Conservation (phyloP, 805 yeast genomes). For the Starmerella sirachaensis region DNA sequence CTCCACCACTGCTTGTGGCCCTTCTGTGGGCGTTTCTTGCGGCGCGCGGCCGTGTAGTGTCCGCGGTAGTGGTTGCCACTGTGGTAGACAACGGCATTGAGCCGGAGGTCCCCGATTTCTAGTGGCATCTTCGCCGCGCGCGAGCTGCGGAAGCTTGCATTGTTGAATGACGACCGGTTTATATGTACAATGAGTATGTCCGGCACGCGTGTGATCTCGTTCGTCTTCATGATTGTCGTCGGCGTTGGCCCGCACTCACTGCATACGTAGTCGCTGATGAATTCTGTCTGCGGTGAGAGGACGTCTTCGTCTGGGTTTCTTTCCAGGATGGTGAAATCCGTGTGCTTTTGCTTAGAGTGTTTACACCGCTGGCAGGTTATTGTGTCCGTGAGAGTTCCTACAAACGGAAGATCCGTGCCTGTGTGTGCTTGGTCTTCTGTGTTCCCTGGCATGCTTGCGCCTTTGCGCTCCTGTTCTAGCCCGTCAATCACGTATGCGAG, state of each 20-base stretch:
- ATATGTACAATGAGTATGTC: slow-evolving; percentile 65
- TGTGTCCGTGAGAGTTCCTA: slow-evolving; percentile 53
- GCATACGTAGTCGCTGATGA: slow-evolving; percentile 67
- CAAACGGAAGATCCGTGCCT: slow-evolving; percentile 48
- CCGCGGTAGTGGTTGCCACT: slow-evolving; percentile 82
- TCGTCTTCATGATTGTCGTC: slow-evolving; percentile 52
- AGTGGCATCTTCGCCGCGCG: slow-evolving; percentile 57
- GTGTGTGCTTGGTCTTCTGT: background rate
- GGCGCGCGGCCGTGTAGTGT: slow-evolving; percentile 79
- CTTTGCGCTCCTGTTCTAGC: slow-evolving; percentile 47
- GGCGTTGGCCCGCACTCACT: slow-evolving; percentile 43
- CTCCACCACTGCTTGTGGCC: slow-evolving; percentile 61
- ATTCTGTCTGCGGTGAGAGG: slow-evolving; percentile 47
- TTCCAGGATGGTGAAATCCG: slow-evolving; percentile 65
- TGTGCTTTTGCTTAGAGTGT: slow-evolving; percentile 44
- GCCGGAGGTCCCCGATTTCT: slow-evolving; percentile 36
- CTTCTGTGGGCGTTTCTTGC: slow-evolving; percentile 19
- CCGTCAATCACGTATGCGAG: slow-evolving; percentile 72
- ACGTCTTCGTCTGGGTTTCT: slow-evolving; percentile 39
- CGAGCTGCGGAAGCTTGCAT: slow-evolving; percentile 44
- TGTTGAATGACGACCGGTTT: slow-evolving; percentile 64
- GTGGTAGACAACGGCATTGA: slow-evolving; percentile 70
- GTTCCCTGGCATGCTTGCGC: too few species aligned
- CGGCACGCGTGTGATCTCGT: slow-evolving; percentile 55
- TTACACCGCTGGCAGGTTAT: slow-evolving; percentile 61